phyloP scores from a whole-genome alignment of 768 basidiomycete species.

The Paxillus involutus region DNA sequence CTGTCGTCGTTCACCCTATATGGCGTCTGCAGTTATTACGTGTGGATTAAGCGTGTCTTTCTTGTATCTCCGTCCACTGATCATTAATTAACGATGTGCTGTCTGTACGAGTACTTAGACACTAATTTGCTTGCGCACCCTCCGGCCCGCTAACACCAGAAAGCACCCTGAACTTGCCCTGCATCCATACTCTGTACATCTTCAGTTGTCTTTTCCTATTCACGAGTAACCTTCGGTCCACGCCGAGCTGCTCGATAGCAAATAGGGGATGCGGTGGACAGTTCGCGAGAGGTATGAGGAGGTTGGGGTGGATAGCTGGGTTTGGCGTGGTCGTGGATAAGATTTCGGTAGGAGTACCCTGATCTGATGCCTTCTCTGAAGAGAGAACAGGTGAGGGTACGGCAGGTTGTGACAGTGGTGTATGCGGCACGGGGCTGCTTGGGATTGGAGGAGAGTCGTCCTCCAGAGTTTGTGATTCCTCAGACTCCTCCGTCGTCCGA shows the following conservation, averaged over 20 bases:
- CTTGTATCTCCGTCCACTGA: too few relatives aligned
- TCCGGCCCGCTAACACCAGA: not conserved
- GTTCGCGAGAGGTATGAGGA: conserved; percentile 26
- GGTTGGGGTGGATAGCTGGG: conserved; percentile 35
- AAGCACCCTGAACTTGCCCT: conserved; percentile 71
- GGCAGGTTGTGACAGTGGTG: conserved; percentile 5
- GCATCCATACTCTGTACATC: conserved; percentile 98
- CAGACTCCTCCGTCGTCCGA: conserved; percentile 32
- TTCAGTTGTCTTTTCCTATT: conserved; percentile 93
- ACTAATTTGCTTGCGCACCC: not conserved
- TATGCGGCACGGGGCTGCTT: conserved; percentile 5
- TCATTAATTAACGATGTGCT: too few relatives aligned
- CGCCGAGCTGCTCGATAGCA: conserved; percentile 78
- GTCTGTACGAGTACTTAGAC: not conserved
- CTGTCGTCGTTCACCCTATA: too few relatives aligned
- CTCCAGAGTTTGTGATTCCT: conserved; percentile 29
- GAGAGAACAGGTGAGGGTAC: not conserved
- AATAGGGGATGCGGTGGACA: conserved; percentile 63
- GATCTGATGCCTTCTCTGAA: not conserved
- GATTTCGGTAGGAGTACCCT: not conserved
- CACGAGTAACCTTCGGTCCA: conserved; percentile 87
- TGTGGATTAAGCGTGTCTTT: too few relatives aligned
- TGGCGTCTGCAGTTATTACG: too few relatives aligned
- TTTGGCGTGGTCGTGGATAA: not conserved
- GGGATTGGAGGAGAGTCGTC: conserved; percentile 7